Base-by-base conservation (phyloP, 148 eudicot species). In the Vaccinium myrtillus region DNA sequence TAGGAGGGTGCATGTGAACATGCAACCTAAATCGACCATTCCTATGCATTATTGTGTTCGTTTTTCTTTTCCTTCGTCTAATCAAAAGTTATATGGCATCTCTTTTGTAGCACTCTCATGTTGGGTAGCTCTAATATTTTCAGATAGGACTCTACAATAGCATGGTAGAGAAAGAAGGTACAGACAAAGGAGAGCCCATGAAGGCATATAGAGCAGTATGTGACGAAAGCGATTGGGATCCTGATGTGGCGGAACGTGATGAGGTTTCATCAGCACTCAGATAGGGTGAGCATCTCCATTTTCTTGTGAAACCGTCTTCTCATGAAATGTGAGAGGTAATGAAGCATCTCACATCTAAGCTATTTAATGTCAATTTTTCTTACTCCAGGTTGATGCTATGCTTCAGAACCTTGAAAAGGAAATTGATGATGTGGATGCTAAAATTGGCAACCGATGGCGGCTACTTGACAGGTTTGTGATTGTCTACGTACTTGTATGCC, bases 391-490 rank as follows among this genome's bases (percentile, higher is more conserved):
- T 83, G 98, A 94, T 90, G 93, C 92, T 51, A 93, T 95, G 98
- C 98, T 95, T 86, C 98, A 94, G 58, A 91, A 91, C 67, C 96
- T 95, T 85, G 30, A 95, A 87, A 94, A 94, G 81, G 98, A 95
- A 89, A 94, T 95, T 55, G 98, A 95, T 86, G 98, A 94, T 81
- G 98, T 95, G 77, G 98, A 95, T 93, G 95, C 96, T 48, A 90
- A 88, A 87, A 95, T 95, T 89, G 98, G 98, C 58, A 93, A 95
- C 81, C 89, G 96, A 46, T 94, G 95, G 96, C 88, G 89, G 81
- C 89, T 95, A 61, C 98, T 95, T 75, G 98, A 95, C 86, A 92
- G 98, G 96, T 92, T 32, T 25, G 81, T 54, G 73, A 18, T 54
- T 56, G 19, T 4, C 53, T 30, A 43, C 1, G 53, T 9, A 13